Evolutionary conservation across 2,329 filamentous ascomycete genomes (phyloP), one percentile per base, ranked within the genome.

Genomic region (Pochonia chlamydosporia): DNA sequence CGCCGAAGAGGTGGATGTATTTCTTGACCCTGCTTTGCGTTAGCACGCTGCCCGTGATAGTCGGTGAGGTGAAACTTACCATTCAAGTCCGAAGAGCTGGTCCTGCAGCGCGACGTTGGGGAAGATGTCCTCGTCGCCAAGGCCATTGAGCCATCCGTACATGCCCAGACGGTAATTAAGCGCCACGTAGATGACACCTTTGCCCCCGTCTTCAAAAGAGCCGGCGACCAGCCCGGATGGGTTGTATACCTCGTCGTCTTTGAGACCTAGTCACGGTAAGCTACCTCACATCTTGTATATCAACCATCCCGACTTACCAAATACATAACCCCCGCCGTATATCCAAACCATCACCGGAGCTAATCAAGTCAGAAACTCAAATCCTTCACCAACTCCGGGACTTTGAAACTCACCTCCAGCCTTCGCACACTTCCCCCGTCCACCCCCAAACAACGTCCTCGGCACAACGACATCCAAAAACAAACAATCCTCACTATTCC

Each of bases 21-120:
- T 63, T 62, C 43, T 76, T 67, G 3, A 79, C 70, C 50, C 47
- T 49, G 33, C 14, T n/a, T n/a, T n/a, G n/a, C n/a, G n/a, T n/a
- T n/a, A n/a, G n/a, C n/a, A n/a, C n/a, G n/a, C n/a, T n/a, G n/a
- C n/a, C n/a, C n/a, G n/a, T n/a, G n/a, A n/a, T n/a, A n/a, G n/a
- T n/a, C n/a, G n/a, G n/a, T n/a, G n/a, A n/a, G n/a, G n/a, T n/a
- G n/a, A n/a, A n/a, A 10, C 42, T 6, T 30, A 42, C 74, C 76
- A 79, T 53, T 70, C 55, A 2, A 80, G 61, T 0, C 69, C 73
- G 13, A 70, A 68, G 36, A 68, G 64, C 54, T 76, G 73, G 52
- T 78, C 75, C 2, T 74, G 59, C 1, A 79, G 57, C 0, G 74
- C 76, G 2, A 68, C 73, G 50, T 81, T 80, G 13, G 76, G 47